phyloP scores from a whole-genome alignment of 495 filamentous ascomycete species.

The Talaromyces adpressus region DNA sequence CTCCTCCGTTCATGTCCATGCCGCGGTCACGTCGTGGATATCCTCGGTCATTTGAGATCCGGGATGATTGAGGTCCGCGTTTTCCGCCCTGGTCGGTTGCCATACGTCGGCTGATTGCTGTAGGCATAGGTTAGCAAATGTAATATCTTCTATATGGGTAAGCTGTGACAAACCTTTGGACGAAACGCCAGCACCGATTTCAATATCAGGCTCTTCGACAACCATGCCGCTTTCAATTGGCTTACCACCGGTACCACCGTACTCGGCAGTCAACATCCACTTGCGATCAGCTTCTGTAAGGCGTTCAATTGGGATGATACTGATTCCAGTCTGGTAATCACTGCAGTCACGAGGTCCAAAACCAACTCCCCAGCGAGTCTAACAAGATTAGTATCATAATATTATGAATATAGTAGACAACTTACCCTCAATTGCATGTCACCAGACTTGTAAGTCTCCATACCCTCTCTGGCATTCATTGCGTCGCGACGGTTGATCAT shows the following conservation, averaged over 20 bases:
- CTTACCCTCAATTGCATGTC: conserved; percentile 77
- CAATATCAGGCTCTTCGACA: conserved; percentile 96
- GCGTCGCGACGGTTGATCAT: conserved; percentile 88
- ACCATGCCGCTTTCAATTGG: conserved; percentile 76
- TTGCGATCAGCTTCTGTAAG: conserved; percentile 94
- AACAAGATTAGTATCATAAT: conserved; percentile 16
- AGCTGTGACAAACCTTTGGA: conserved; percentile 59
- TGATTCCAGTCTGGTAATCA: conserved; percentile 88
- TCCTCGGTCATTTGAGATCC: conserved; percentile 38
- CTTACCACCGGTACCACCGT: conserved; percentile 82
- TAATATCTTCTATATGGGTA: neutral
- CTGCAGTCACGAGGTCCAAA: conserved; percentile 97
- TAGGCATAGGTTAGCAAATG: neutral
- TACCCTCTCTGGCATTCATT: conserved; percentile 75
- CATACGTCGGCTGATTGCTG: conserved; percentile 78
- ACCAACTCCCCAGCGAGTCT: conserved; percentile 96
- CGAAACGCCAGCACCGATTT: conserved; percentile 94
- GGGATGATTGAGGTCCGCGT: conserved; percentile 64
- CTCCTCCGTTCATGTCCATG: conserved; percentile 19
- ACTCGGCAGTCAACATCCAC: conserved; percentile 94
- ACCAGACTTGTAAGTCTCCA: conserved; percentile 69
- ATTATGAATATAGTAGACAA: neutral
- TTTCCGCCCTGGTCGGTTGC: conserved; percentile 68
- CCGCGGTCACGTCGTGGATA: conserved; percentile 33
- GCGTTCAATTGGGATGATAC: conserved; percentile 83